A percentile compares a stretch with the other conserved stretches of the same genome.
Conservation (phyloP, 768 basidiomycete genomes). For the Mycena alexandri region DNA sequence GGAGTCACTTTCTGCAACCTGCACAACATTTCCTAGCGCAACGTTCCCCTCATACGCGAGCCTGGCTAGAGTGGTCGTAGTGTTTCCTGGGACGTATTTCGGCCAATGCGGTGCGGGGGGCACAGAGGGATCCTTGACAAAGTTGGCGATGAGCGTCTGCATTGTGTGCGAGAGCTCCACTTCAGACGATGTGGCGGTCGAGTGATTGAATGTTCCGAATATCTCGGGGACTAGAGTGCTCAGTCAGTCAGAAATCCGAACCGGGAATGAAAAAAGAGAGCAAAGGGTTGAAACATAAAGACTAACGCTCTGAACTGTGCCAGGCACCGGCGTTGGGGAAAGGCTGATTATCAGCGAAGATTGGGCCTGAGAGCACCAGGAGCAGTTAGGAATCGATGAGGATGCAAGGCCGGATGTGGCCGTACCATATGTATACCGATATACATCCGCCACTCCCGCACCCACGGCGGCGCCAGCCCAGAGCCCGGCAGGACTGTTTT, state of each 20-base stretch:
- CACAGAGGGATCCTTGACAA: constrained; percentile 35
- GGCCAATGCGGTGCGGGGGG: constrained; percentile 39
- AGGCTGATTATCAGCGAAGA: constrained; percentile 39
- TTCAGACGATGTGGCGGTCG: constrained; percentile 40
- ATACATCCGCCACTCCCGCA: constrained; percentile 35
- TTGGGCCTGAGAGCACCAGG: constrained; percentile 8
- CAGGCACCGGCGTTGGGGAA: constrained; percentile 42
- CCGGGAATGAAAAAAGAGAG: neutral
- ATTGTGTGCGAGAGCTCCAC: constrained; percentile 40
- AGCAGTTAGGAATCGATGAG: neutral
- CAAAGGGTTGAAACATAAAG: no score
- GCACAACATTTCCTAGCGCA: constrained; percentile 32
- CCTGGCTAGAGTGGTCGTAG: constrained; percentile 39
- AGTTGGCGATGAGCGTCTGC: constrained; percentile 38
- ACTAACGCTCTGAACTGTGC: constrained; percentile 42
- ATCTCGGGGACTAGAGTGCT: constrained; percentile 41
- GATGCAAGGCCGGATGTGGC: neutral
- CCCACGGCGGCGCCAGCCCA: constrained; percentile 31
- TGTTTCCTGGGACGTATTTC: constrained; percentile 32
- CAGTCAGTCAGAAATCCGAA: no score
- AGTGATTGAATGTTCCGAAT: constrained; percentile 43
- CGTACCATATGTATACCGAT: constrained; percentile 40
- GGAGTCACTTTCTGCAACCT: constrained; percentile 29
- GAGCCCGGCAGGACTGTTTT: constrained; percentile 36
- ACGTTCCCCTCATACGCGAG: constrained; percentile 41